Conservation (phyloP, 148 eudicot genomes). For the Nepenthes mirabilis region DNA sequence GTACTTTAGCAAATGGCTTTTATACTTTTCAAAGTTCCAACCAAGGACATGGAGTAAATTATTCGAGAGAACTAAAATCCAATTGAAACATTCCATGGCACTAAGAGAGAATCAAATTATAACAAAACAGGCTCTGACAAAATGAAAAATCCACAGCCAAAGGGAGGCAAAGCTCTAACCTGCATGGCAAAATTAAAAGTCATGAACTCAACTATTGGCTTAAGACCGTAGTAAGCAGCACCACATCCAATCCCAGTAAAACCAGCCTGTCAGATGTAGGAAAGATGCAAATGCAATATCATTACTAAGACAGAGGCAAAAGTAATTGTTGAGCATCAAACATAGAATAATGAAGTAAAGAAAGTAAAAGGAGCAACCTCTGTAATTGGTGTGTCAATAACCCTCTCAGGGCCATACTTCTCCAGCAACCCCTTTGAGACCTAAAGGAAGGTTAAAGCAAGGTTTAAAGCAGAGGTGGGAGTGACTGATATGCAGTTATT, state of each 20-base stretch:
- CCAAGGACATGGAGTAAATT: no score
- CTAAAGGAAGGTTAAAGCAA: constrained; percentile 13
- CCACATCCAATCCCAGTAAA: constrained; percentile 78
- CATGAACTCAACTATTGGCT: constrained; percentile 68
- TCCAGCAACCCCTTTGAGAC: constrained; percentile 65
- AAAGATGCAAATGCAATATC: neutral
- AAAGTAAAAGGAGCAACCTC: constrained; percentile 32
- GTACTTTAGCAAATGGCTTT: no score
- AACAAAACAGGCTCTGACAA: neutral
- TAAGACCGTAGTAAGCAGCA: constrained; percentile 64
- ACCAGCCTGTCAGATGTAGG: constrained; percentile 42
- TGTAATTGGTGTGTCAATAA: constrained; percentile 85
- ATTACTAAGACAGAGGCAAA: neutral
- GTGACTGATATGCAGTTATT: neutral
- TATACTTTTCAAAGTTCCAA: no score
- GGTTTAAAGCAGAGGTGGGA: no score
- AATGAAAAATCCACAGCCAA: neutral
- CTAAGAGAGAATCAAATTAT: neutral
- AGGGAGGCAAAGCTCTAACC: constrained; percentile 21
- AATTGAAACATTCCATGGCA: no score
- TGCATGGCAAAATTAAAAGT: constrained; percentile 90
- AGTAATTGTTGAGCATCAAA: neutral
- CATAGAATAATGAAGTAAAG: neutral
- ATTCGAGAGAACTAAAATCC: no score
- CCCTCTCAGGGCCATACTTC: constrained; percentile 79